phyloP scores from a whole-genome alignment of 129 eudicot species.

The Flaveria robusta region DNA sequence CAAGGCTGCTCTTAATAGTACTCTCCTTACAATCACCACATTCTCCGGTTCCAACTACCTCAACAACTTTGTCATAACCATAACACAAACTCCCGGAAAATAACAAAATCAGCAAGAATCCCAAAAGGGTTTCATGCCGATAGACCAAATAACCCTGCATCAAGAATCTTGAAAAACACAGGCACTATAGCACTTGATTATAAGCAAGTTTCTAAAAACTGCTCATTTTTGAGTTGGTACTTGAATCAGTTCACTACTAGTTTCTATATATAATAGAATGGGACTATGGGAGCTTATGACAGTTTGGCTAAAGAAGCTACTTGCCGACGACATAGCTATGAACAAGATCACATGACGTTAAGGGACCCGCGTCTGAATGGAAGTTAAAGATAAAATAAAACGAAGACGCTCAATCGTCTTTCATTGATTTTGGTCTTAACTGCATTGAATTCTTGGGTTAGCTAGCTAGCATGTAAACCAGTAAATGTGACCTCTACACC shows the following conservation, averaged over 20 bases:
- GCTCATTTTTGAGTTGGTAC: constrained; percentile 33
- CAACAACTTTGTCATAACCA: constrained; percentile 54
- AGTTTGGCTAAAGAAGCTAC: constrained; percentile 21
- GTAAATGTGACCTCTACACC: constrained; percentile 38
- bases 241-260: constrained; percentile 18
- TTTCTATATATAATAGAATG: constrained; percentile 48
- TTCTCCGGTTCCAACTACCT: constrained; percentile 71
- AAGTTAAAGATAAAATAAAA: constrained; percentile 8
- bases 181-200: background rate
- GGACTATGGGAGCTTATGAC: constrained; percentile 5
- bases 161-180: constrained; percentile 18
- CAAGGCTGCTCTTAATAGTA: constrained; percentile 62
- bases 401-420: constrained; percentile 32
- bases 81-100: constrained; percentile 41
- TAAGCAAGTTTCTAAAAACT: constrained; percentile 22
- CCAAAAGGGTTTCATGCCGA: constrained; percentile 43
- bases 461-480: constrained; percentile 21
- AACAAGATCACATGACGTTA: constrained; percentile 58
- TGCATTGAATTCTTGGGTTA: constrained; percentile 28
- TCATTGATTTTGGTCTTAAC: constrained; percentile 69
- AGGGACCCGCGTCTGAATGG: constrained; percentile 46
- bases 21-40: constrained; percentile 78
- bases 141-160: constrained; percentile 51
- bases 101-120: constrained; percentile 51
- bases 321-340: constrained; percentile 37